Evolutionary conservation across 257 asterid species (phyloP), one percentile per base, ranked within the genome.

Genomic region (Haberlea rhodopensis): DNA sequence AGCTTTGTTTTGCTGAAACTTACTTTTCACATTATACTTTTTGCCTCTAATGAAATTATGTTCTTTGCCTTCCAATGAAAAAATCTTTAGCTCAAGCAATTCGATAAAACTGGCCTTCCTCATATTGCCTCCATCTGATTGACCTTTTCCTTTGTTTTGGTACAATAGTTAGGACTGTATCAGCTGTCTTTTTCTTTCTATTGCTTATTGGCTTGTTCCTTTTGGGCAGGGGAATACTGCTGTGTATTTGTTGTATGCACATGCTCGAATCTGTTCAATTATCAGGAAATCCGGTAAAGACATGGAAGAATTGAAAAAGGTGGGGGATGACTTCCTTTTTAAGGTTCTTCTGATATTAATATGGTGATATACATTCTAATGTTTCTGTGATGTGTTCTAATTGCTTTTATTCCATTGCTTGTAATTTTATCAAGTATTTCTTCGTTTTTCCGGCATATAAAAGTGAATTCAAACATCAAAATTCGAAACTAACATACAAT

Each of bases 221-320:
- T 70, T 63, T 73, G 81, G n/a, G 67, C 92, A 94, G 97, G 99
- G 99, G 59, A 90, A 94, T 66, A 94, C 99, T 29, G 97, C 99
- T 70, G 99, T 94, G 16, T 94, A 94, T 75, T 72, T 94, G 81
- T 76, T 86, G 70, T 94, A 90, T 73, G 99, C 97, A 27, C 99
- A 94, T 83, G 96, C 99, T 78, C 89, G 97, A 70, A 90, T 94
- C 63, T 86, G 97, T 89, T 94, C 97, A 66, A 90, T 94, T 25
- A 94, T 94, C 81, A 79, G 90, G 81, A 94, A 76, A 77, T 90
- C 96, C 0, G 89, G 95, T 60, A 88, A 71, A 77, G 96, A 87
- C 67, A 75, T 94, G 21, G 92, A 87, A 57, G 88, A 94, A 69
- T 62, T 94, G 67, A 87, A 86, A 72, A 68, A 75, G 95, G 99